Evolutionary conservation across 148 eudicot species (phyloP), one percentile per base, ranked within the genome.

Genomic region (Agrostemma githago): DNA sequence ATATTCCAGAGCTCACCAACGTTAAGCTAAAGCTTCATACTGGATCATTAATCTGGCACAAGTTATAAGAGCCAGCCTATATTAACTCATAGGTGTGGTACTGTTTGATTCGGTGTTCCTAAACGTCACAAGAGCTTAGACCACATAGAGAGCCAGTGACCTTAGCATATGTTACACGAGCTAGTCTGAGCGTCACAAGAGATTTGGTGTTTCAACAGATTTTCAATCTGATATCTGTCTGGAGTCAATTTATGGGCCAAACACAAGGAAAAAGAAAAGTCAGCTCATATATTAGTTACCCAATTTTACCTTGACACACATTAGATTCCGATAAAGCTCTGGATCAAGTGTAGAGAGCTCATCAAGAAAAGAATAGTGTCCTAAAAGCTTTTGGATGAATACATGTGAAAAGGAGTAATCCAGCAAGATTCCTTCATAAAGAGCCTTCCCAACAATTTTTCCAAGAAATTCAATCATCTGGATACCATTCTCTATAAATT

Each of bases 391-490:
- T 70, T 82, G 97, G 61, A 94, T 95, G 79, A 94, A 91, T 82
- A 88, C 96, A 71, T 87, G 93, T 68, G 98, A 94, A 85, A 94
- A 91, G 43, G 91, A 91, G 77, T 88, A 94, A 82, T 94, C 98
- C 64, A 94, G 86, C 71, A 94, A 82, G 77, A 94, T 84, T 80
- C 91, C 98, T 86, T 94, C 98, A 70, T 91, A 94, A 34, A 94
- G 91, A 81, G 98, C 91, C 84, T 94, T 94, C 38, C 98, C 98
- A 80, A 94, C 98, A 72, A 94, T 84, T 89, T 89, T 91, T 72
- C 98, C 98, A 72, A 91, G 85, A 83, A 94, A 94, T 79, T 94
- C 98, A 78, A 94, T 94, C 97, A 92, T 94, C 84, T 84, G 90
- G 62, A 91, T 78, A 64, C 97, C 96, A 84, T 88, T 91, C 54